Evolutionary conservation across 805 yeast genomes (phyloP).

Genomic region (Starmerella vitae): DNA sequence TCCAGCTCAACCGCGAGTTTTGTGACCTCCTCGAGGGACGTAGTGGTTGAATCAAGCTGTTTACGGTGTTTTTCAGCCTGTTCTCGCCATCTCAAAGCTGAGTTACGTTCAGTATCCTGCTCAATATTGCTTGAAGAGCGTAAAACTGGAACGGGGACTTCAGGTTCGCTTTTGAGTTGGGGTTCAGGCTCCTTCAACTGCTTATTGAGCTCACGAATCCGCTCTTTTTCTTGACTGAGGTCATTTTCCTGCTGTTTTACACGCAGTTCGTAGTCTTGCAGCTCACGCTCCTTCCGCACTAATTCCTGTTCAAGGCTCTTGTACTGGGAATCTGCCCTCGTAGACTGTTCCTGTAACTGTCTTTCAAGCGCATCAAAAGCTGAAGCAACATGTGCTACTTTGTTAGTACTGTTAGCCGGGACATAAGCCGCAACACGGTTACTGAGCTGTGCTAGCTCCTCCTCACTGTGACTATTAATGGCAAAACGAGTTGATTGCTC

Average conservation of each 20-base stretch:
- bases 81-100: conserved; percentile 22
- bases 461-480: conserved; percentile 1
- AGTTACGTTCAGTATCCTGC: conserved; percentile 12
- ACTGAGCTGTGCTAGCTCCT: conserved; percentile 7
- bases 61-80: conserved; percentile 24
- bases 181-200: not conserved
- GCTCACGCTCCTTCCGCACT: no score
- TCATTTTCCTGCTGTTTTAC: conserved; percentile 10
- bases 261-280: conserved; percentile 7
- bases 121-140: not conserved
- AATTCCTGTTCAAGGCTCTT: conserved; percentile 14
- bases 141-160: no score
- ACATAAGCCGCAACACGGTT: conserved; percentile 2
- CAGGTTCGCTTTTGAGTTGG: not conserved
- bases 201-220: not conserved
- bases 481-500: no score
- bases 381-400: conserved; percentile 12
- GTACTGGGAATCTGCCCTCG: conserved; percentile 11
- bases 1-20: conserved; percentile 28
- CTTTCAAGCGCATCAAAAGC: conserved; percentile 13
- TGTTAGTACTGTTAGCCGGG: conserved; percentile 6
- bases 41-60: conserved; percentile 25
- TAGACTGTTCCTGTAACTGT: conserved; percentile 7
- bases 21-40: conserved; percentile 29
- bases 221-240: not conserved